Evolutionary conservation across 768 basidiomycete genomes (phyloP).

Genomic region (Ramaria sp.): DNA sequence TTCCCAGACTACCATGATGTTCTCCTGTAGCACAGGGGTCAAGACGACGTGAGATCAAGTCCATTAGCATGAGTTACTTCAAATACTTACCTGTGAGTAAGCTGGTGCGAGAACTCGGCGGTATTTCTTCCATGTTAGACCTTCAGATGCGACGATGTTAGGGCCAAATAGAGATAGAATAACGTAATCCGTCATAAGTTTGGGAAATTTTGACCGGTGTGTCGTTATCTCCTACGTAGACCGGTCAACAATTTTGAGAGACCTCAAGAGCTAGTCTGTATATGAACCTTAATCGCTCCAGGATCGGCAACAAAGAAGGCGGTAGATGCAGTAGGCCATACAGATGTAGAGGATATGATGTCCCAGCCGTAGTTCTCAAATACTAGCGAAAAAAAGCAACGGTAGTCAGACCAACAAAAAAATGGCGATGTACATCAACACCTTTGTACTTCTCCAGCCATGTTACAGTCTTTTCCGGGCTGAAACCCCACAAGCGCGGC

Average conservation of each 20-base stretch:
- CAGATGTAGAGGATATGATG: not conserved
- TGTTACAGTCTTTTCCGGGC: not conserved
- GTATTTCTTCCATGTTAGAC: slow-evolving; percentile 36
- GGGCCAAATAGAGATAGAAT: slow-evolving; percentile 27
- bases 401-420: not conserved
- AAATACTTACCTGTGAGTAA: slow-evolving; percentile 23
- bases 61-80: slow-evolving; percentile 21
- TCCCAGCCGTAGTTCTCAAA: not conserved
- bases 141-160: slow-evolving; percentile 35
- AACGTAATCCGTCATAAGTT: not conserved
- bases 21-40: slow-evolving; percentile 9
- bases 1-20: slow-evolving; percentile 33
- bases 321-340: not conserved
- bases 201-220: not conserved
- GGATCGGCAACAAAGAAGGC: not conserved
- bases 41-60: not conserved
- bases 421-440: not conserved
- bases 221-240: not conserved
- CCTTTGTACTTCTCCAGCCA: not conserved
- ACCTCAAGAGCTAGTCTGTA: not conserved
- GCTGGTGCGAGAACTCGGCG: slow-evolving; percentile 34
- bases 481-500: not conserved
- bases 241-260: not conserved
- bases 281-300: not conserved
- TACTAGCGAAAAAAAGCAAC: not conserved